These are phyloP conservation scores for Colletotrichum costaricense DNA, from an alignment of 2,329 filamentous ascomycete species.

Conservation along the genomic window DNA sequence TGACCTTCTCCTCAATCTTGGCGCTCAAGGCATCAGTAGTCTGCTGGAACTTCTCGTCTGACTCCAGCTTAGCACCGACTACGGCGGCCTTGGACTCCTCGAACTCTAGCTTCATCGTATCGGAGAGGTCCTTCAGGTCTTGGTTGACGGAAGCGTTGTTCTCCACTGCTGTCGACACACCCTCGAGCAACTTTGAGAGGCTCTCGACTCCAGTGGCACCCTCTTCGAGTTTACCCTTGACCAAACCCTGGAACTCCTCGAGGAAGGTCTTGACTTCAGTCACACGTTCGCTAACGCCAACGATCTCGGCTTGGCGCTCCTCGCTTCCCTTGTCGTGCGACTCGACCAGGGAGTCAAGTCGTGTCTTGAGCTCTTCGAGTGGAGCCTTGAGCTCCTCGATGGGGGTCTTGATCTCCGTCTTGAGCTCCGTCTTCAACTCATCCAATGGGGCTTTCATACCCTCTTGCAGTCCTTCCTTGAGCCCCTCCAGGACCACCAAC, in stretches of 20 bases:
- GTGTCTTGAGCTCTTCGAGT: slow-evolving; percentile 66
- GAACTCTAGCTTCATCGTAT: slow-evolving; percentile 85
- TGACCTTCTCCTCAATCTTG: slow-evolving; percentile 75
- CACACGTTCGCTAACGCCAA: slow-evolving; percentile 81
- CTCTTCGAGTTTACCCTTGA: slow-evolving; percentile 82
- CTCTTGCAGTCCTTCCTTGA: slow-evolving; percentile 9
- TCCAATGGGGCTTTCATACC: slow-evolving; percentile 17
- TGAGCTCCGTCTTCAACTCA: slow-evolving; percentile 5
- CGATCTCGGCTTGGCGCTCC: slow-evolving; percentile 85
- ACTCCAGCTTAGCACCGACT: slow-evolving; percentile 83
- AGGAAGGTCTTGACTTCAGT: slow-evolving; percentile 82
- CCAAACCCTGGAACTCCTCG: slow-evolving; percentile 80
- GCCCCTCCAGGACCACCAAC: background rate
- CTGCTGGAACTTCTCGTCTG: slow-evolving; percentile 79
- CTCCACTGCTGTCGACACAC: slow-evolving; percentile 71
- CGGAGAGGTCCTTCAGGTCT: slow-evolving; percentile 78
- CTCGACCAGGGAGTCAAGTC: slow-evolving; percentile 74
- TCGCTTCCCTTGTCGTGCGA: slow-evolving; percentile 83
- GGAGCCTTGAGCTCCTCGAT: slow-evolving; percentile 75
- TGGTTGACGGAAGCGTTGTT: slow-evolving; percentile 67
- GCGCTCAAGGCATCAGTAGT: slow-evolving; percentile 63
- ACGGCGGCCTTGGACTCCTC: slow-evolving; percentile 86
- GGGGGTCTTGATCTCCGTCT: slow-evolving; percentile 16
- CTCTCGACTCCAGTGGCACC: slow-evolving; percentile 79
- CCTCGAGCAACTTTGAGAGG: slow-evolving; percentile 76